Percentiles rank a stretch among this genome's conserved stretches.
phyloP scores from a whole-genome alignment of 2,329 filamentous ascomycete species.

The Verticillium nubilum region DNA sequence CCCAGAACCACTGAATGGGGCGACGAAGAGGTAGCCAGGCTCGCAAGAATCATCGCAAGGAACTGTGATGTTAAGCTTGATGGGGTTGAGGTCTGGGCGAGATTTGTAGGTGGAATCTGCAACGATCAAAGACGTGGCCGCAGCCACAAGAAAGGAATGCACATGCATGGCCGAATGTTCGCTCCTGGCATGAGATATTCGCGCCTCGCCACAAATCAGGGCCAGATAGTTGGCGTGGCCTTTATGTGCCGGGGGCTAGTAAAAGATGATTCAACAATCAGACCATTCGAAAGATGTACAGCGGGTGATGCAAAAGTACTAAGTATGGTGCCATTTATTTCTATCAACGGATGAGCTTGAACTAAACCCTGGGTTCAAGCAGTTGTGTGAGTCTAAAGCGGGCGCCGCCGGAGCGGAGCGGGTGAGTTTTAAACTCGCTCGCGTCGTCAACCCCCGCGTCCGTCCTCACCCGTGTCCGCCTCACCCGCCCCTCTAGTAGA shows the following conservation, averaged over 20 bases:
- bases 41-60: slow-evolving; percentile 29
- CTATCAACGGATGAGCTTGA: not conserved
- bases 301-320: not conserved
- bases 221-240: not conserved
- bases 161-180: not conserved
- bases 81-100: slow-evolving; percentile 22
- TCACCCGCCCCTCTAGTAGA: not conserved
- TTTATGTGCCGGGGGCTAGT: not conserved
- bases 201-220: not conserved
- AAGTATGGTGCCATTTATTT: not conserved
- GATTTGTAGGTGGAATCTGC: slow-evolving; percentile 11
- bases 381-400: not conserved
- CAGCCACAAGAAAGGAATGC: not conserved
- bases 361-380: not conserved
- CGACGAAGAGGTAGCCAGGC: slow-evolving; percentile 38
- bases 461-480: not conserved
- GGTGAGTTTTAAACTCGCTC: not conserved
- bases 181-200: not conserved
- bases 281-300: not conserved
- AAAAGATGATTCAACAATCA: not conserved
- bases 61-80: slow-evolving; percentile 35
- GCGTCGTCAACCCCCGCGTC: not conserved
- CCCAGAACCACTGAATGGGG: slow-evolving; percentile 30
- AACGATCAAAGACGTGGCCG: not conserved
- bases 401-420: not conserved